Percentiles rank a stretch among this genome's conserved stretches.
Evolutionary conservation across 2,329 filamentous ascomycete species (phyloP).

Genomic region (Talaromyces verruculosus): DNA sequence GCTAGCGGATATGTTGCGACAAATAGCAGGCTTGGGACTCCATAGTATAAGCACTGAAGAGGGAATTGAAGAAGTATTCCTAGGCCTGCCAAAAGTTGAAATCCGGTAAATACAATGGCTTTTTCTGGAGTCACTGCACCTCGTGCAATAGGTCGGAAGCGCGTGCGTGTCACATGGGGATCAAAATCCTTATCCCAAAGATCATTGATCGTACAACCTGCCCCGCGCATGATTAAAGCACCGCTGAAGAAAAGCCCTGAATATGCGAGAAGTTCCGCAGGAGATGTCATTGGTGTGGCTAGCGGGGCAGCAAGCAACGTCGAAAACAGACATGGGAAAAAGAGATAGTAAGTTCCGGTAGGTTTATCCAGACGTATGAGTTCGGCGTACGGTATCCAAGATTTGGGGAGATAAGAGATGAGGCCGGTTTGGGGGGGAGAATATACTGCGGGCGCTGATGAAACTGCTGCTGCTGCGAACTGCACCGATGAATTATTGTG

Average conservation of each 20-base stretch:
- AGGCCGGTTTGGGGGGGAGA: conserved; percentile 48
- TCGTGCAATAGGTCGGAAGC: conserved; percentile 53
- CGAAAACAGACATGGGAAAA: conserved; percentile 54
- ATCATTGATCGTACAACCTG: conserved; percentile 58
- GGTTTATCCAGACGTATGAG: conserved; percentile 53
- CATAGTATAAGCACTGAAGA: conserved; percentile 45
- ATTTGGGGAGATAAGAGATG: conserved; percentile 47
- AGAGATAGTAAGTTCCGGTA: conserved; percentile 54
- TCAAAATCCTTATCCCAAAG: conserved; percentile 57
- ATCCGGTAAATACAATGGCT: conserved; percentile 47
- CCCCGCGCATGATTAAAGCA: conserved; percentile 52
- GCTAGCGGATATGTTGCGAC: conserved; percentile 52
- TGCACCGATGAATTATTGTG: conserved; percentile 11
- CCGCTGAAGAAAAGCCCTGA: conserved; percentile 44
- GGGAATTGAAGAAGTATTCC: conserved; percentile 47
- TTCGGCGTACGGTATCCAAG: conserved; percentile 53
- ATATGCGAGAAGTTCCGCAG: conserved; percentile 40
- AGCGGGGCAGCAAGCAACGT: conserved; percentile 47
- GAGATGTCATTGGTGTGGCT: conserved; percentile 32
- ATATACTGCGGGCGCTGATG: conserved; percentile 35
- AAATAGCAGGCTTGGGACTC: conserved; percentile 45
- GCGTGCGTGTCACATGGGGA: conserved; percentile 52
- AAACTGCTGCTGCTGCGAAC: not conserved
- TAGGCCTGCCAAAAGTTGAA: conserved; percentile 44
- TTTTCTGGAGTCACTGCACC: conserved; percentile 50